Conservation (phyloP, 805 yeast genomes). For the Kazachstania psychrophila region DNA sequence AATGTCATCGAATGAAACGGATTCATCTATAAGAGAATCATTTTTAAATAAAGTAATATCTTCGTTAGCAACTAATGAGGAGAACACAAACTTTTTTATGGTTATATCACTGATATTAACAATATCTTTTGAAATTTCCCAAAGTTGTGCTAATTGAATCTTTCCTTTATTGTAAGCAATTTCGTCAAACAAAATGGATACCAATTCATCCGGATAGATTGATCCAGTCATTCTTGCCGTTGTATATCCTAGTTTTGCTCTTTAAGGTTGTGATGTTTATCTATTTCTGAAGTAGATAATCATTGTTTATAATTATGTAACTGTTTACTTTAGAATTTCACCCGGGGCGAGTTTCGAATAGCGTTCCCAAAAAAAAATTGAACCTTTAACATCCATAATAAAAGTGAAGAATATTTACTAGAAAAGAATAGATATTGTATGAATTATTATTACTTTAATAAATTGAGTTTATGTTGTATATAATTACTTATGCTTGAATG, state of each 20-base stretch:
- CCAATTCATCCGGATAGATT: conserved; percentile 27
- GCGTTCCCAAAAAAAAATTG: background rate
- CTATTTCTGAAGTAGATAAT: background rate
- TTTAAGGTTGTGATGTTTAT: no score
- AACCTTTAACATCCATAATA: no score
- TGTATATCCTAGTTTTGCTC: no score
- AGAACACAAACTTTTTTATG: conserved; percentile 15
- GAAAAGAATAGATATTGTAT: no score
- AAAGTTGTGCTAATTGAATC: conserved; percentile 8
- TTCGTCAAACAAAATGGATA: conserved; percentile 19
- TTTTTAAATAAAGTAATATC: conserved; percentile 12
- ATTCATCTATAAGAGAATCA: conserved; percentile 4
- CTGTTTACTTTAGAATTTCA: no score
- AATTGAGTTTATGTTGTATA: no score
- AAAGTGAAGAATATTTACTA: no score
- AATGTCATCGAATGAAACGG: conserved; percentile 2
- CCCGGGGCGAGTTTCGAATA: conserved; percentile 1
- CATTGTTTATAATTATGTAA: no score
- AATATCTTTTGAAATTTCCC: conserved; percentile 10
- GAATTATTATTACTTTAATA: no score
- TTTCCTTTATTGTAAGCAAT: conserved; percentile 29
- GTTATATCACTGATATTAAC: conserved; percentile 6
- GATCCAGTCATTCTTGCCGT: conserved; percentile 3
- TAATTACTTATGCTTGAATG: no score
- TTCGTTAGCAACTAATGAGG: conserved; percentile 11